Base-by-base conservation (phyloP, 2,329 filamentous ascomycete species). In the Hypoxylon rubiginosum region DNA sequence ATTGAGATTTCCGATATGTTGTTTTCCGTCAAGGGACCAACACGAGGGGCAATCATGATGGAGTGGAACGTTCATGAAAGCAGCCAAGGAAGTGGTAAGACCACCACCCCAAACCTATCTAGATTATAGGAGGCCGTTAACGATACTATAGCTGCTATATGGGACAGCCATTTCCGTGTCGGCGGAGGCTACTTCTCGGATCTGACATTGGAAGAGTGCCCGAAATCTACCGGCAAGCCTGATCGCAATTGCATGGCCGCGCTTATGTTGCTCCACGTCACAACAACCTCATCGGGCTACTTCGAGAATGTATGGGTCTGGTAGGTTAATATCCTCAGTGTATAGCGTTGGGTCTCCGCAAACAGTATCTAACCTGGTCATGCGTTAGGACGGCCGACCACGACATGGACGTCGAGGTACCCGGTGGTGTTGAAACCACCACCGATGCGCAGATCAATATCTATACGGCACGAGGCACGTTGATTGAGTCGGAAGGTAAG, bases 1-100 rank as follows among this genome's bases (percentile, higher is more conserved):
- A 88, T 93, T 41, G 91, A 94, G 77, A 91, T 93, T 68, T 85
- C 82, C 49, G 91, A 93, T 71, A 78, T 92, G 61, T 83, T 92
- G 59, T 88, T 94, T 71, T 84, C 88, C 63, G 91, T 90, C 49
- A 82, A 84, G 70, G 91, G 91, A 0, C 79, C 88, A 2, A 87
- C 88, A 24, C 86, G 90, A 0, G 91, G 91, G 56, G 90, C 88
- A 1, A 88, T 92, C 68, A 81, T 93, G 69, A 84, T 93, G 75
- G 84, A 93, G 74, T 93, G 90, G 90, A 93, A 93, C 75, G 80
- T 92, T 41, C 83, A 83, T n/a, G 84, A 82, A 19, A 72, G 79
- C 70, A 78, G 64, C 62, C 83, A 84, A 69, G 89, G 88, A 32
- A 32, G 30, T 32, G 30, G 30, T 32, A 32, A 11, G 30, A 32